phyloP scores from a whole-genome alignment of 305 asterid species.

The Solanum hybrid region DNA sequence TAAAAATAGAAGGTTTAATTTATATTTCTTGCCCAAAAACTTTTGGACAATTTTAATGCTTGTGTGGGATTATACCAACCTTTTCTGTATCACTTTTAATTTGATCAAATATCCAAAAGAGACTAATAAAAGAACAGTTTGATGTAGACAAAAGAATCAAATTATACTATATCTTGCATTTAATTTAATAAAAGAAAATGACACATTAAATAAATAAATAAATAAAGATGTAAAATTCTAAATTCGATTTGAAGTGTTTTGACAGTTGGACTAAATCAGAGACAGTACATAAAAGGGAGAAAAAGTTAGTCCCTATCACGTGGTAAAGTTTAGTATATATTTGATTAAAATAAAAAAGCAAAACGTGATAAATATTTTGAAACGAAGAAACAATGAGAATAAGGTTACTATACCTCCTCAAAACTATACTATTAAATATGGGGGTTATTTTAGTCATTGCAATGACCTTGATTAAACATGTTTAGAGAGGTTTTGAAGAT shows the following conservation, averaged over 20 bases:
- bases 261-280: background rate
- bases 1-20: no score
- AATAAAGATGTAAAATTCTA: background rate
- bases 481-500: background rate
- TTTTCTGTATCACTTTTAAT: no score
- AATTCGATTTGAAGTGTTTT: background rate
- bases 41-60: no score
- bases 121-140: background rate
- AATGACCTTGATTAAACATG: background rate
- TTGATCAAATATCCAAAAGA: background rate
- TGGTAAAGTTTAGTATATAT: background rate
- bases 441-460: background rate
- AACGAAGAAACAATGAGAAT: fast-evolving
- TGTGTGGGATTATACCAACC: no score
- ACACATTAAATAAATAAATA: background rate
- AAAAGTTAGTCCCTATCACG: background rate
- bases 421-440: background rate
- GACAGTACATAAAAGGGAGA: background rate
- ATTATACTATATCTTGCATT: background rate
- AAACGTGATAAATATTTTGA: background rate
- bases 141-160: background rate
- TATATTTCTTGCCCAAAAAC: no score
- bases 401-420: background rate
- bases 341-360: background rate
- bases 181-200: background rate